These are phyloP conservation scores for Cruciata laevipes DNA, from an alignment of 257 asterid genomes.

Conservation along the genomic window DNA sequence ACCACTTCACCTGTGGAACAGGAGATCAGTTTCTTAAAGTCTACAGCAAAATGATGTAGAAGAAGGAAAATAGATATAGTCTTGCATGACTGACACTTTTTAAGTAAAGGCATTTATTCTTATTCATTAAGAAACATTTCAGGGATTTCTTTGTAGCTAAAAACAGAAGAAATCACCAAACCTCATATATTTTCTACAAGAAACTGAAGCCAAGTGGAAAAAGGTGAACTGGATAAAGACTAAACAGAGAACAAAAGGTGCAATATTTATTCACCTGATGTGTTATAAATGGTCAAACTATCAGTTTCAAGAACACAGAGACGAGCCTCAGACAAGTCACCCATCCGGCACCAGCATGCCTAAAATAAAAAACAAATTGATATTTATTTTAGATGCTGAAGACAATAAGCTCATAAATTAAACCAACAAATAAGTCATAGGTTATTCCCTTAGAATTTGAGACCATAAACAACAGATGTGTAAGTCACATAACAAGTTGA, in stretches of 20 bases:
- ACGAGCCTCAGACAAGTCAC: conserved; percentile 56
- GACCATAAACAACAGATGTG: not conserved
- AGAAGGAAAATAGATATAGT: not conserved
- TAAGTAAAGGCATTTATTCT: not conserved
- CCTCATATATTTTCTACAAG: not conserved
- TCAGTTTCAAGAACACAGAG: conserved; percentile 78
- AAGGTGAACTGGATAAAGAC: conserved; percentile 2
- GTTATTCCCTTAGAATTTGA: not conserved
- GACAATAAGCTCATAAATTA: not conserved
- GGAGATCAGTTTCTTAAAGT: conserved; percentile 11
- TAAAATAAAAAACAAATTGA: conserved; percentile 24
- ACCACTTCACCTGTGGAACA: conserved; percentile 70
- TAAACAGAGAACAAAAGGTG: not conserved
- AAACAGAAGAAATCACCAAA: not conserved
- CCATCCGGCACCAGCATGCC: conserved; percentile 97
- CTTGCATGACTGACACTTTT: not conserved
- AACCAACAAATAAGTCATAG: not conserved
- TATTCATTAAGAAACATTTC: not conserved
- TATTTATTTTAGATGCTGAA: not conserved
- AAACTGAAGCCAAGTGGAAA: not conserved
- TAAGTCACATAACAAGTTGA: not conserved
- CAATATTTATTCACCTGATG: conserved; percentile 47
- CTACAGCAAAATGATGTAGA: not conserved
- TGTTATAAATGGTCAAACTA: conserved; percentile 56
- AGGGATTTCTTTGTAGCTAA: not conserved